phyloP scores from a whole-genome alignment of 768 basidiomycete genomes.

The Hypsizygus marmoreus region DNA sequence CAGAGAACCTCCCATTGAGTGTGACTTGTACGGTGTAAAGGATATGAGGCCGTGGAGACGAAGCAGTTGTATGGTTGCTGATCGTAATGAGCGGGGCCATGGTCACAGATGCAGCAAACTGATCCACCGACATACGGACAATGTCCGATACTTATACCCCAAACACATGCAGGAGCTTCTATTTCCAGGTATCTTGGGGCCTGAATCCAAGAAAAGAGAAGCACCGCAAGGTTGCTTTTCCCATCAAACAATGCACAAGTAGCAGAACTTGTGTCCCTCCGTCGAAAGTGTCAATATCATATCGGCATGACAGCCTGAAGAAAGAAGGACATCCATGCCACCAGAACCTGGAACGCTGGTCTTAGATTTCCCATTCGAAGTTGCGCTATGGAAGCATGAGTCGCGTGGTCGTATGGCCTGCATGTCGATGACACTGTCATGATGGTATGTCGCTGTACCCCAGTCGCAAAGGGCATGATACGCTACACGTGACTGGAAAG shows the following conservation, averaged over 20 bases:
- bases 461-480: background rate
- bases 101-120: background rate
- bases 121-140: background rate
- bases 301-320: background rate
- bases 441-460: background rate
- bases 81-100: constrained; percentile 34
- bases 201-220: too few relatives aligned
- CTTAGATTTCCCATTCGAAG: too few relatives aligned
- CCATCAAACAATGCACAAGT: too few relatives aligned
- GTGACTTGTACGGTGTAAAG: constrained; percentile 42
- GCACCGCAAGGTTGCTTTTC: too few relatives aligned
- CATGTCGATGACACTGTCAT: too few relatives aligned
- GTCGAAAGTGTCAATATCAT: too few relatives aligned
- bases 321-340: too few relatives aligned
- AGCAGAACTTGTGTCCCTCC: too few relatives aligned
- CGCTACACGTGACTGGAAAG: constrained; percentile 8
- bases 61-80: constrained; percentile 47
- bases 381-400: too few relatives aligned
- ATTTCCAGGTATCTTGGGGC: constrained; percentile 2
- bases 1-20: constrained; percentile 28
- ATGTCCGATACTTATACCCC: background rate
- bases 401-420: too few relatives aligned
- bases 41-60: constrained; percentile 49
- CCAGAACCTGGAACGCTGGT: too few relatives aligned
- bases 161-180: background rate